These are phyloP conservation scores for Phyllostachys edulis DNA, from an alignment of 176 grass and related monocot genomes.

Conservation along the genomic window DNA sequence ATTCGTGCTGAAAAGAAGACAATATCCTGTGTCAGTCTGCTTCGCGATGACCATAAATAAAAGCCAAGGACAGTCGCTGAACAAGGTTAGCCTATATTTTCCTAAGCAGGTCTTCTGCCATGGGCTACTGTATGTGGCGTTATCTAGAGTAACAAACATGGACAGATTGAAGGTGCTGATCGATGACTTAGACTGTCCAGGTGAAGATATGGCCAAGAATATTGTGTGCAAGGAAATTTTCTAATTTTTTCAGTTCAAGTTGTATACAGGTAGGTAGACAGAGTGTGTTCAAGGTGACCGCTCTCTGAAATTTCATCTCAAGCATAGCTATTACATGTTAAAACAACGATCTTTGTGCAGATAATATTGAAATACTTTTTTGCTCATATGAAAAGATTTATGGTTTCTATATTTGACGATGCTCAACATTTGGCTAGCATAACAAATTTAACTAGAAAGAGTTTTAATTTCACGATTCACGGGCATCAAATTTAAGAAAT, in stretches of 20 bases:
- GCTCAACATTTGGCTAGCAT: too few relatives aligned
- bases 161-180: background rate
- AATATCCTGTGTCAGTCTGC: background rate
- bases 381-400: too few relatives aligned
- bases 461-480: too few relatives aligned
- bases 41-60: background rate
- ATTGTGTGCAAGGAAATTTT: constrained; percentile 7
- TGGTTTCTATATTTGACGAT: too few relatives aligned
- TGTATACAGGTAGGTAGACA: background rate
- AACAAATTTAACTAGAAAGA: too few relatives aligned
- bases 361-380: too few relatives aligned
- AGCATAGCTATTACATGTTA: too few relatives aligned
- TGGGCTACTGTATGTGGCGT: background rate
- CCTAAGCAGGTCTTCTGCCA: background rate
- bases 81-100: background rate
- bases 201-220: background rate
- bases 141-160: background rate
- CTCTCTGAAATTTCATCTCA: too few relatives aligned
- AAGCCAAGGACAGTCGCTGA: background rate
- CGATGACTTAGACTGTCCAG: too few relatives aligned
- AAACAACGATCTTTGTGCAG: too few relatives aligned
- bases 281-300: too few relatives aligned
- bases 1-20: background rate
- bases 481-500: too few relatives aligned
- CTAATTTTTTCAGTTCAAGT: background rate